phyloP scores from a whole-genome alignment of 2,329 filamentous ascomycete genomes.

The Fusarium paranaense region DNA sequence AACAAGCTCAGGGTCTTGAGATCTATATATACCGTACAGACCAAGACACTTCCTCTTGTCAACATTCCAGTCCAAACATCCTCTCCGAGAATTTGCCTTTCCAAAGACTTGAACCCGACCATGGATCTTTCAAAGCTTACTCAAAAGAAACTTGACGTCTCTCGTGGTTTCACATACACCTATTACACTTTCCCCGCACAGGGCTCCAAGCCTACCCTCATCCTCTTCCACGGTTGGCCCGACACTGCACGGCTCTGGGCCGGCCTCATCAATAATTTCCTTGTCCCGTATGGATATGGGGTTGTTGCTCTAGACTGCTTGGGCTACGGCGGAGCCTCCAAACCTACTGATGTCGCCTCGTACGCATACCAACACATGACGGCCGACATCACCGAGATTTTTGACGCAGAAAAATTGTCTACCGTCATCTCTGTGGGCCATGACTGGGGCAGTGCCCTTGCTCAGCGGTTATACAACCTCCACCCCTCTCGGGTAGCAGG shows the following conservation, averaged over 20 bases:
- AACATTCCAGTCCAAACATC: not conserved
- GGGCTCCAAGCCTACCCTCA: slow-evolving; percentile 46
- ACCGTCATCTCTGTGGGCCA: slow-evolving; percentile 58
- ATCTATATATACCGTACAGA: not conserved
- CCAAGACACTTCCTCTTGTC: not conserved
- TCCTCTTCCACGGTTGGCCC: slow-evolving; percentile 63
- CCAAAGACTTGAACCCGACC: not conserved
- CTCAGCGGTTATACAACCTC: slow-evolving; percentile 56
- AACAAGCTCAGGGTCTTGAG: not conserved
- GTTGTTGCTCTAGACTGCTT: slow-evolving; percentile 54
- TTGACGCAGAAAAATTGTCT: slow-evolving; percentile 51
- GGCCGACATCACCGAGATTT: slow-evolving; percentile 54
- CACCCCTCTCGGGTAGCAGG: slow-evolving; percentile 54
- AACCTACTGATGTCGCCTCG: slow-evolving; percentile 50
- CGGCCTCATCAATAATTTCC: slow-evolving; percentile 53
- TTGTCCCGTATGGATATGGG: slow-evolving; percentile 51
- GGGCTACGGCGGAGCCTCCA: slow-evolving; percentile 54
- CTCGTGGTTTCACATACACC: slow-evolving; percentile 52
- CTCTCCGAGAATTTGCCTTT: not conserved
- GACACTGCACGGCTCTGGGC: slow-evolving; percentile 59
- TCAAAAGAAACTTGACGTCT: slow-evolving; percentile 45
- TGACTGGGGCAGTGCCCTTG: slow-evolving; percentile 59
- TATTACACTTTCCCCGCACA: slow-evolving; percentile 52
- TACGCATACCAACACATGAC: slow-evolving; percentile 54
- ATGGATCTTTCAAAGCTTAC: slow-evolving; percentile 40